Evolutionary conservation across 2,329 filamentous ascomycete genomes (phyloP), one percentile per base, ranked within the genome.

Genomic region (Rosellinia necatrix): DNA sequence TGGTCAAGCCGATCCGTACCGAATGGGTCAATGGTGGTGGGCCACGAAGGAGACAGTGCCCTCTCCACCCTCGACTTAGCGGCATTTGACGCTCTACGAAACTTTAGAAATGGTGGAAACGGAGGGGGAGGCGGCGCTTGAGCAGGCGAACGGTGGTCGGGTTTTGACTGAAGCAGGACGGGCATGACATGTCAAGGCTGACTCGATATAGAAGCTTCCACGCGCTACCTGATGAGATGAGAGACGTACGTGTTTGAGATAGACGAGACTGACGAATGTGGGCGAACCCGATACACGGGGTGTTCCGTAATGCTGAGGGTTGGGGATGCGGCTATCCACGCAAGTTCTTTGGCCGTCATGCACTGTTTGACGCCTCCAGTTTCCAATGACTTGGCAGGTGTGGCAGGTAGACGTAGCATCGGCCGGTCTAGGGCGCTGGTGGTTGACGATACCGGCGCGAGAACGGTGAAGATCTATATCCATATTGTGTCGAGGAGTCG

Each of bases 281-380:
- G 61, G 50, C 60, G 51, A 66, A 67, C 72, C 70, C 68, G 70
- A 74, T 59, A 71, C 70, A 66, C 64, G 56, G 67, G 64, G 60
- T 64, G 70, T 72, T 72, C 68, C 68, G 70, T 53, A 59, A 55
- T 58, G 52, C 59, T 46, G 58, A 62, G 61, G 52, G 51, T 54
- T 63, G 60, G 55, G 37, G 34, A 38, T n/a, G 13, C 15, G 44
- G 35, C 48, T 49, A 34, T 30, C 47, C 42, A 38, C 48, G 22
- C 37, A 50, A 17, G 41, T 25, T 43, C 29, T 47, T 46, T 29
- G 30, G 51, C 35, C 17, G 21, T 56, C 48, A 59, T 56, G 56
- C 56, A 49, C 46, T 49, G 29, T 48, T 27, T 52, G 42, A 40
- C 47, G 37, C 43, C 7, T 42, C 38, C 35, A 32, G 21, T 30